phyloP scores from a whole-genome alignment of 2,329 filamentous ascomycete species.

The Paraconiothyrium sp. region DNA sequence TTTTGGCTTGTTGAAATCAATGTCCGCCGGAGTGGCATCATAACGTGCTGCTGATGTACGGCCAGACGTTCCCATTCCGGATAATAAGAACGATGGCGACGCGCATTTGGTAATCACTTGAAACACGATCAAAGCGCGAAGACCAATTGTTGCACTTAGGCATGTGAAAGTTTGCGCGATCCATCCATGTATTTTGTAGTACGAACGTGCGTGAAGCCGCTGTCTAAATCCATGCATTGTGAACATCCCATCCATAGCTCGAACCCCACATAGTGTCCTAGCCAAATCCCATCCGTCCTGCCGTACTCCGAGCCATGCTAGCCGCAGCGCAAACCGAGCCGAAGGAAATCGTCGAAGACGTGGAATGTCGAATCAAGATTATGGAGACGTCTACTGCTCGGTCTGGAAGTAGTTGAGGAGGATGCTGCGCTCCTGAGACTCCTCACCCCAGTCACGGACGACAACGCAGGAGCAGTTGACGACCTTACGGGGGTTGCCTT shows the following conservation, averaged over 20 bases:
- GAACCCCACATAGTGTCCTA: slow-evolving; percentile 4
- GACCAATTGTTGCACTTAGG: too few species aligned
- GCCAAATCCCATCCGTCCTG: slow-evolving; percentile 8
- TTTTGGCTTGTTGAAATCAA: too few species aligned
- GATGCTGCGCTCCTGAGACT: slow-evolving; percentile 97
- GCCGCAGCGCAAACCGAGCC: slow-evolving; percentile 23
- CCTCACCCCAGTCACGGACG: slow-evolving; percentile 99
- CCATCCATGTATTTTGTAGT: slow-evolving; percentile 7
- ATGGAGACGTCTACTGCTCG: slow-evolving; percentile 59
- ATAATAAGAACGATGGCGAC: too few species aligned
- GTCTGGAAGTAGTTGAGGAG: slow-evolving; percentile 99
- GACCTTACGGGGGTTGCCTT: slow-evolving; percentile 99
- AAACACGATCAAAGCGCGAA: too few species aligned
- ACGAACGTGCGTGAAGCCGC: slow-evolving; percentile 2
- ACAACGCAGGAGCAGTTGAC: slow-evolving; percentile 99
- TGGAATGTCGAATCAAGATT: slow-evolving; percentile 17
- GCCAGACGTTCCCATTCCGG: too few species aligned
- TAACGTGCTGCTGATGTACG: too few species aligned
- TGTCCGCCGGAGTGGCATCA: too few species aligned
- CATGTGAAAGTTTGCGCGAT: background rate
- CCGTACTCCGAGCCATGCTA: slow-evolving; percentile 26
- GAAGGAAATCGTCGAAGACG: slow-evolving; percentile 26
- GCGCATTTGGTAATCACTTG: too few species aligned
- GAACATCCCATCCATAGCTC: background rate
- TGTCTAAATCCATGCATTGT: slow-evolving; percentile 3